Base-by-base conservation (phyloP, 2,329 filamentous ascomycete genomes). In the Alternaria novae-zelandiae region DNA sequence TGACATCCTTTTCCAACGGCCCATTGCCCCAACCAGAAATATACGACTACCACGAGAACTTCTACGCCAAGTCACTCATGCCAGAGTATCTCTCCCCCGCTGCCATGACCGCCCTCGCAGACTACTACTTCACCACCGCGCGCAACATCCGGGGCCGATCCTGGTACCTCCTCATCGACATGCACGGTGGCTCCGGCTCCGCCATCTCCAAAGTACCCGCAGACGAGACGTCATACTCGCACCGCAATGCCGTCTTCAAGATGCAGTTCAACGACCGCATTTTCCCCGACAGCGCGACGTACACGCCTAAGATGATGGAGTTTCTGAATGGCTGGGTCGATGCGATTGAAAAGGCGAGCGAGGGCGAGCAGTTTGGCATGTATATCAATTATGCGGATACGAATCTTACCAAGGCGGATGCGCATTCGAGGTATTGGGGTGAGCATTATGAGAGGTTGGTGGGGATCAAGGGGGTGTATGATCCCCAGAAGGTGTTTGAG, bases 301-400 rank as follows among this genome's bases (percentile, higher is more conserved):
- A 81, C 60, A 71, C 78, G n/a, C 53, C 70, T 3, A 64, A 74
- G 57, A 79, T 77, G 54, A 75, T 80, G 49, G 45, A 57, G 8
- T 80, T 82, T 51, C 44, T 83, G 21, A 75, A 82, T 28, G 75
- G 75, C 50, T 83, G 81, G 76, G 75, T 81, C 25, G 73, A 78
- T 15, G 71, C 69, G 8, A 69, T 80, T 54, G 72, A 61, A 12
- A 62, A 71, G 49, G 72, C 72, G 21, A 72, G 64, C 8, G 59
- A 64, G 1, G 64, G 54, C 2, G 59, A 56, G 28, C 68, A 79
- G 28, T 82, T 79, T 75, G 82, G 82, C 20, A 82, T 82, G 75
- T 86, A 86, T 68, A 81, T 82, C 69, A 86, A 86, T 73, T 86
- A 86, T 65, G 81, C 82, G 17, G 84, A 86, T 72, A 78, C 83